phyloP scores from a whole-genome alignment of 208 protist genomes.

The Trypanosoma theileri region DNA sequence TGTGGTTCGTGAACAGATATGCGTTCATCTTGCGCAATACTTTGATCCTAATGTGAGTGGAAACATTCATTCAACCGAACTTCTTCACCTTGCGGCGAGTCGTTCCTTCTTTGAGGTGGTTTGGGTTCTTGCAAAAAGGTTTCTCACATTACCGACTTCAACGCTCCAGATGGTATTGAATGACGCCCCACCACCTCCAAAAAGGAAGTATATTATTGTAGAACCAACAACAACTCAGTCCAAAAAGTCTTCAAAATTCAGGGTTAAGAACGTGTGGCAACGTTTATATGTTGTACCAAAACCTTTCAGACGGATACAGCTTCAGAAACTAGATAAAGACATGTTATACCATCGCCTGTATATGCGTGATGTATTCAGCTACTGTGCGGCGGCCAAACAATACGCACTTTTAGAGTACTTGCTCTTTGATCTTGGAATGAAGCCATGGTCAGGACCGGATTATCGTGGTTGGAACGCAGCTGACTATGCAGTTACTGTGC shows the following conservation, averaged over 20 bases:
- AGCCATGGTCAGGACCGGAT: conserved; percentile 57
- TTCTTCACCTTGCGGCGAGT: conserved; percentile 66
- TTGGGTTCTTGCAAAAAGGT: conserved; percentile 34
- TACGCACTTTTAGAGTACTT: conserved; percentile 43
- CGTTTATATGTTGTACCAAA: conserved; percentile 41
- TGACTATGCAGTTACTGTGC: conserved; percentile 49
- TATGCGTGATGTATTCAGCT: conserved; percentile 76
- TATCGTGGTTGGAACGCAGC: conserved; percentile 64
- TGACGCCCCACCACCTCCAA: conserved; percentile 38
- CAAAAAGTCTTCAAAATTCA: conserved; percentile 26
- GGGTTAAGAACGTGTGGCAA: conserved; percentile 35
- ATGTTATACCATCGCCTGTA: conserved; percentile 53
- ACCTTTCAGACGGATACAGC: conserved; percentile 50
- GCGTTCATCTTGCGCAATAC: conserved; percentile 11
- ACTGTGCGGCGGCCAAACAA: conserved; percentile 49
- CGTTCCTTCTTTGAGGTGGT: conserved; percentile 48
- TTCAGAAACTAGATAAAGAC: conserved; percentile 23
- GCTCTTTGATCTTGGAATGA: conserved; percentile 44
- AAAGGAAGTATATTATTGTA: conserved; percentile 39
- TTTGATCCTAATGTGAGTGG: conserved; percentile 24
- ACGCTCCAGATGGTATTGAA: conserved; percentile 42
- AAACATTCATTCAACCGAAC: conserved; percentile 52
- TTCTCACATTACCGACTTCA: conserved; percentile 37
- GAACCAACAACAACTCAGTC: conserved; percentile 40
- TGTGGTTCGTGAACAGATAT: conserved; percentile 14